Evolutionary conservation across 306 rosid genomes (phyloP).

Genomic region (Cyclanthera cordifolia): DNA sequence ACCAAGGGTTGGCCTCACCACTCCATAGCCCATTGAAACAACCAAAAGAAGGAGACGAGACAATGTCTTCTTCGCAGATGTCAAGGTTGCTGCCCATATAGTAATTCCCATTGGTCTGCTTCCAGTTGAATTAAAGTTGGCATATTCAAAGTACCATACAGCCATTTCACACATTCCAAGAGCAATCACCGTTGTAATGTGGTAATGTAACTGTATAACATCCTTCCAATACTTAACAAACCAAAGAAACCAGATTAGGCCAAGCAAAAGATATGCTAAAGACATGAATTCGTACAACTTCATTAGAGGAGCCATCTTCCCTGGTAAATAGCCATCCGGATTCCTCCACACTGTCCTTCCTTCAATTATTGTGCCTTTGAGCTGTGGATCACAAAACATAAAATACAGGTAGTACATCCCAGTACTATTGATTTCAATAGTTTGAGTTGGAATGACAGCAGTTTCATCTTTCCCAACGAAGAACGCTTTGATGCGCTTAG

Average conservation of each 20-base stretch:
- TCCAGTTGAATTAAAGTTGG: conserved; percentile 75
- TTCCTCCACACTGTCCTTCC: conserved; percentile 89
- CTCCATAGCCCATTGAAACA: conserved; percentile 84
- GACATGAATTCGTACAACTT: conserved; percentile 75
- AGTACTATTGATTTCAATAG: conserved; percentile 36
- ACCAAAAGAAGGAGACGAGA: conserved; percentile 78
- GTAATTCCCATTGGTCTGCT: conserved; percentile 82
- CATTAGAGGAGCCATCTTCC: conserved; percentile 84
- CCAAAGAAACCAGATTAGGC: conserved; percentile 68
- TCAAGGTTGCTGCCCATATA: conserved; percentile 83
- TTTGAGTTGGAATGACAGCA: conserved; percentile 24
- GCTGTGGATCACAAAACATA: conserved; percentile 65
- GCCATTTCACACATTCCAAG: conserved; percentile 98
- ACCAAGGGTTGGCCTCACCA: conserved; percentile 74
- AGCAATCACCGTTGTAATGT: conserved; percentile 72
- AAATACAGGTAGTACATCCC: conserved; percentile 92
- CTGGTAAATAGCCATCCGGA: conserved; percentile 74
- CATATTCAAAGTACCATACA: conserved; percentile 89
- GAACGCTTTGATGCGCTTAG: conserved; percentile 49
- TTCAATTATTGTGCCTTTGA: conserved; percentile 49
- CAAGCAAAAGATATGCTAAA: conserved; percentile 61
- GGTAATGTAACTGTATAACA: conserved; percentile 68
- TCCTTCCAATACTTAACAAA: conserved; percentile 82
- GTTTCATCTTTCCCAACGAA: conserved; percentile 39
- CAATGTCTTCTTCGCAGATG: conserved; percentile 70